A percentile compares a stretch with the other conserved stretches of the same genome.
Conservation (phyloP, 495 filamentous ascomycete species). For the Schizothecium vesticola region DNA sequence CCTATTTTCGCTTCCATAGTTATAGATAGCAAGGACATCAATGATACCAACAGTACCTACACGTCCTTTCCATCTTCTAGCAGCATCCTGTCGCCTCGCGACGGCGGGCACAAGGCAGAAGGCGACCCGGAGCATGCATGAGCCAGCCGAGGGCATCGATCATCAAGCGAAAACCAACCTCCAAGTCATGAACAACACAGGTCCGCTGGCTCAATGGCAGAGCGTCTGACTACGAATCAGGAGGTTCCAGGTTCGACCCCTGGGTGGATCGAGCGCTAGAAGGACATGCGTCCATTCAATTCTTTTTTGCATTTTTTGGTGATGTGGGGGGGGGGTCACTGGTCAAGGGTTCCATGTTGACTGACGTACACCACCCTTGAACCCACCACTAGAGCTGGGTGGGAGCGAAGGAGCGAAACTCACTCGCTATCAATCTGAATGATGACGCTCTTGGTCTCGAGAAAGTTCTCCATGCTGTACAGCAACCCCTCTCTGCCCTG, state of each 20-base stretch:
- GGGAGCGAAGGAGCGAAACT: background rate
- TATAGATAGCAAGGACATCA: background rate
- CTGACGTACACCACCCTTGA: background rate
- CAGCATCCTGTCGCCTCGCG: no score
- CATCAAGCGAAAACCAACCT: no score
- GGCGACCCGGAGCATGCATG: no score
- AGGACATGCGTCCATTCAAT: background rate
- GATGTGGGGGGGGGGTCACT: background rate
- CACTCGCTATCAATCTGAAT: conserved; percentile 27
- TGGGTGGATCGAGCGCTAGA: background rate
- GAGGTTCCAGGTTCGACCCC: conserved; percentile 2
- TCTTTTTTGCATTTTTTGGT: background rate
- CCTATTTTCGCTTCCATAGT: no score
- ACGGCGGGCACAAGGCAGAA: background rate
- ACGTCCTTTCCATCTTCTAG: background rate
- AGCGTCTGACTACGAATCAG: background rate
- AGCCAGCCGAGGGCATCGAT: no score
- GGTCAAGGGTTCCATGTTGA: background rate
- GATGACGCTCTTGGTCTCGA: conserved; percentile 46
- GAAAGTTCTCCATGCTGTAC: conserved; percentile 44
- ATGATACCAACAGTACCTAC: background rate
- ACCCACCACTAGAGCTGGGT: background rate
- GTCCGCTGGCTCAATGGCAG: background rate
- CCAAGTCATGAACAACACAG: background rate
- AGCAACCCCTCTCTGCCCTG: conserved; percentile 35